Conservation (phyloP, 192 early-diverging fungal species). For the Coemansia sp. region DNA sequence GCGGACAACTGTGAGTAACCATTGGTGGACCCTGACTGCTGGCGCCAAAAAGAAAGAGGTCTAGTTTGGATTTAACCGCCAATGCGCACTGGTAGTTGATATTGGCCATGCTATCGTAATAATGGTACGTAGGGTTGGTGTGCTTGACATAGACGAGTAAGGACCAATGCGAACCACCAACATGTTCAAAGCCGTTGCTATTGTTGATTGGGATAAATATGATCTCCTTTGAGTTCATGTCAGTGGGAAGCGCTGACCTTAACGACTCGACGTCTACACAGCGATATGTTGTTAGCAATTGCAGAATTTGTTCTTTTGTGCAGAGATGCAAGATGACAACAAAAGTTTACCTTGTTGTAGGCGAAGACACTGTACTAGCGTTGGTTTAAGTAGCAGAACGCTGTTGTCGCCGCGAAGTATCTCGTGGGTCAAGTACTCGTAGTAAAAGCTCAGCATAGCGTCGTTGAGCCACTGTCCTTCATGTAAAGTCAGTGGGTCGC, state of each 20-base stretch:
- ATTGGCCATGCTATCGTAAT: constrained; percentile 54
- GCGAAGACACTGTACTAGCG: constrained; percentile 29
- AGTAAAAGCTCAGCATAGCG: constrained; percentile 49
- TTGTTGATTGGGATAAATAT: constrained; percentile 41
- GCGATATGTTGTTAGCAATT: neutral
- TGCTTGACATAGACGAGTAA: neutral
- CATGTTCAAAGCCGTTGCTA: constrained; percentile 14
- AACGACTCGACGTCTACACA: constrained; percentile 14
- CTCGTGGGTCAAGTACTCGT: constrained; percentile 47
- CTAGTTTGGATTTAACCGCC: constrained; percentile 18
- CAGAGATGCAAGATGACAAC: neutral
- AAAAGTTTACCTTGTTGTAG: constrained; percentile 6
- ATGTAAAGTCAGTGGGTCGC: constrained; percentile 36
- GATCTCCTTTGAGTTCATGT: constrained; percentile 18
- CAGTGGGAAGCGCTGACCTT: constrained; percentile 17
- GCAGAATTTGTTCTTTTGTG: no score
- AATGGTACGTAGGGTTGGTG: constrained; percentile 27
- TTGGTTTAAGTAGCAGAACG: constrained; percentile 44
- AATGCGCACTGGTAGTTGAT: constrained; percentile 34
- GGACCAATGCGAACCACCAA: constrained; percentile 8
- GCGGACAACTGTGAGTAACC: constrained; percentile 49
- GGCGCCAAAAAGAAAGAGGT: neutral
- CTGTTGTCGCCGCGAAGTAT: constrained; percentile 27
- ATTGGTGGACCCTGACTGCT: constrained; percentile 12
- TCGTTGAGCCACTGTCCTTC: constrained; percentile 52